Evolutionary conservation across 2,329 filamentous ascomycete species (phyloP), one percentile per base, ranked within the genome.

Genomic region (Botrytis medusae): DNA sequence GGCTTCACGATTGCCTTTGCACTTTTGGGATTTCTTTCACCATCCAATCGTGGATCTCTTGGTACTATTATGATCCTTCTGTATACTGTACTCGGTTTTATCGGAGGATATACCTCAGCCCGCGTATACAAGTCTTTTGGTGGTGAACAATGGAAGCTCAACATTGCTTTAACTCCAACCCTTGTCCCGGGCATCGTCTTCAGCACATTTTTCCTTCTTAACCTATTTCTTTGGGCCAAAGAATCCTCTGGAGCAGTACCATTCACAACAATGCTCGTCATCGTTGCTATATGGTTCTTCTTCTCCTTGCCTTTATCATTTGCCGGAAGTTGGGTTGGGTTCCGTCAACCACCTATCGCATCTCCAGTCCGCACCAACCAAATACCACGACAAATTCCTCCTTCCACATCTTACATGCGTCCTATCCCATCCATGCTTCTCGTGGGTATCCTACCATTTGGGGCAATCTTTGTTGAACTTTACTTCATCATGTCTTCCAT

Each of bases 401-500:
- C 93, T 0, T 88, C 90, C 64, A 90, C 89, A 3, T 93, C 92
- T 14, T 98, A 97, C 79, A 90, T 98, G 67, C 91, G 92, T 75
- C 93, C 93, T 0, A 84, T 98, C 12, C 96, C 96, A 1, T 97
- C 93, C 76, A 95, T 97, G 88, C 87, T 98, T 25, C 88, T 98
- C 34, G 95, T 97, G 37, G 96, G 96, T 70, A 91, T 98, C 69
- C 87, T 98, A 40, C 96, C 96, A 0, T 99, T 99, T 79, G 94
- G 93, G 64, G 95, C 96, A 75, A 98, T 99, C 81, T 98, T 98
- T 77, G 95, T 98, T 64, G 96, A 99, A 84, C 90, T 99, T 3
- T 98, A 97, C 87, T 98, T 98, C 84, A 98, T 99, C 85, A 97
- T 99, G 93, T 97, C 92, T 84, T 97, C 93, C 40, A 95, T 99